Base-by-base conservation (phyloP, 441 rosid genomes). In the Lepidium campestre region DNA sequence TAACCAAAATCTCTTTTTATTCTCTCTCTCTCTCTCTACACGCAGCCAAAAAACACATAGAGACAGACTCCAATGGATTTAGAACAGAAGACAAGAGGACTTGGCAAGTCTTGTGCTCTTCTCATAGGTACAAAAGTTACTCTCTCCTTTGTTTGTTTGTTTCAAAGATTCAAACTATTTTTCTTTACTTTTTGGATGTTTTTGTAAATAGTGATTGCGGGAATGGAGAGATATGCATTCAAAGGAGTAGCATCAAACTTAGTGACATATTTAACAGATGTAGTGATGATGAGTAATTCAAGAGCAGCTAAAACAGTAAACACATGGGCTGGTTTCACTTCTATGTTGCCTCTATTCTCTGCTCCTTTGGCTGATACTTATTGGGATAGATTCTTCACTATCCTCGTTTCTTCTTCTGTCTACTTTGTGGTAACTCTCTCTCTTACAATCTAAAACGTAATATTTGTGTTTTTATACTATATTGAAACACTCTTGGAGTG, bases 231-330 rank as follows among this genome's bases (percentile, higher is more conserved):
- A 78, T 89, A 89, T 79, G 97, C 93, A 29, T 93, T 87, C 83
- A 93, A 93, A 77, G 99, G 97, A 69, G 97, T 93, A 74, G 85
- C 90, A 47, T 91, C 97, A 12, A 93, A 93, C 77, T 78, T 93
- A 55, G 95, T 93, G 57, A 93, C 96, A 9, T 93, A 91, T 74
- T 79, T 93, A 25, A 93, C 99, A 36, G 96, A 89, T 56, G 82
- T 80, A 3, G 88, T 86, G 39, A 83, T 81, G 65, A 82, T 91
- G 95, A 85, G 88, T 65, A 93, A 93, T 57, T 91, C 97, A 6
- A 74, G 86, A 14, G 96, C 97, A 40, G 97, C 99, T 4, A 91
- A 91, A 71, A 82, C 93, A 19, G 99, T 93, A 1, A 91, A 84
- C 63, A 86, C 84, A 35, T 91, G 99, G 99, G 80, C 84, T 68